phyloP scores from a whole-genome alignment of 1,139 yeast species.

The Yamadazyma buinensis region DNA sequence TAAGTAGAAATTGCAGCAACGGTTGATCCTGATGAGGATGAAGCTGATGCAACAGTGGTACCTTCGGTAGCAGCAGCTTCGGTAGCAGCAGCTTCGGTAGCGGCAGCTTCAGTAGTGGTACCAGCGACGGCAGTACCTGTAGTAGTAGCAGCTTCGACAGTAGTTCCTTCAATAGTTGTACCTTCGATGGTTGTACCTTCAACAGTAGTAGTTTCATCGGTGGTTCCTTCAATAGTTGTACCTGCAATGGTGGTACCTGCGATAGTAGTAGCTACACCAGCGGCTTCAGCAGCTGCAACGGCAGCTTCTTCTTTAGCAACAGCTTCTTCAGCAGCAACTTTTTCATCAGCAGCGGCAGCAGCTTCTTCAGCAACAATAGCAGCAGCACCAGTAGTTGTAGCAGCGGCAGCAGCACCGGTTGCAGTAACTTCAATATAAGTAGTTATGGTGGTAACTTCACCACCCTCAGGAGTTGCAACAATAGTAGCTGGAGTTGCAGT shows the following conservation, averaged over 20 bases:
- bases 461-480: neutral
- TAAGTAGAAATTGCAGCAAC: neutral
- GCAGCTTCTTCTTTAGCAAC: neutral
- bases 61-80: neutral
- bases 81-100: neutral
- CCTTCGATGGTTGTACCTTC: neutral
- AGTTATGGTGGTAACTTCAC: slow-evolving; percentile 1
- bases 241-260: neutral
- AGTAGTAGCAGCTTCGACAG: neutral
- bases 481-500: slow-evolving; percentile 1
- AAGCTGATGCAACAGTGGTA: too few species aligned
- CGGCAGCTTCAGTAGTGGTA: neutral
- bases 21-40: neutral
- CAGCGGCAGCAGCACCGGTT: neutral
- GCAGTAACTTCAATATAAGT: slow-evolving; percentile 1
- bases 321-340: neutral
- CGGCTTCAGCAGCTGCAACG: neutral
- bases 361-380: neutral
- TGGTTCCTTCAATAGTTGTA: neutral
- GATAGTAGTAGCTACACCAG: neutral
- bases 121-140: neutral
- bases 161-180: neutral
- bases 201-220: neutral
- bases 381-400: neutral
- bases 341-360: neutral